phyloP scores from a whole-genome alignment of 441 rosid species.

The Mallotus repandus region DNA sequence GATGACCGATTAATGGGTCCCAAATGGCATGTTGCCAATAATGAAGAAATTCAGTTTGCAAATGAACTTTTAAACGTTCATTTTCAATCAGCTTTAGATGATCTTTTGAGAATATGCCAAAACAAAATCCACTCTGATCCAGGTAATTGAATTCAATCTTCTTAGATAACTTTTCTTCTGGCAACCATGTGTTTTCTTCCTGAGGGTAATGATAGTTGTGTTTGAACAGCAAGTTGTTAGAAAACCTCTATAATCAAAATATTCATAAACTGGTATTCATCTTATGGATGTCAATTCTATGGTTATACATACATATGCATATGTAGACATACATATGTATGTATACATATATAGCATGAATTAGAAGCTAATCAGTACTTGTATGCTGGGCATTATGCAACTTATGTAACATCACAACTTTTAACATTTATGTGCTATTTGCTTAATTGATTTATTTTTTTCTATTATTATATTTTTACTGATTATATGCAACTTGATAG shows the following conservation, averaged over 20 bases:
- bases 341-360: background rate
- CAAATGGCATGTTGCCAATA: constrained; percentile 89
- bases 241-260: constrained; percentile 3
- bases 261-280: background rate
- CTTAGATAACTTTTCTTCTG: constrained; percentile 12
- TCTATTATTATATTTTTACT: constrained; percentile 7
- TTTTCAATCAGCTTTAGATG: constrained; percentile 89
- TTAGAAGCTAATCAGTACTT: background rate
- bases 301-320: too few species aligned
- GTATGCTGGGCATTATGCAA: background rate
- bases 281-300: background rate
- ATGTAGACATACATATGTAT: too few species aligned
- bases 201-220: background rate
- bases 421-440: background rate
- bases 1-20: constrained; percentile 55
- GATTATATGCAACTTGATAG: constrained; percentile 31
- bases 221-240: background rate
- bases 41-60: constrained; percentile 93
- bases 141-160: constrained; percentile 44
- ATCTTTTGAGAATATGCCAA: constrained; percentile 81
- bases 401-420: constrained; percentile 5
- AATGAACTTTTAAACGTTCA: constrained; percentile 90
- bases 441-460: background rate
- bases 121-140: constrained; percentile 78
- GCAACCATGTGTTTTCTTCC: background rate